Percentiles rank a stretch among this genome's conserved stretches.
These are phyloP conservation scores for Phytophthora hibernalis DNA, from an alignment of 352 stramenopile genomes.

Conservation along the genomic window DNA sequence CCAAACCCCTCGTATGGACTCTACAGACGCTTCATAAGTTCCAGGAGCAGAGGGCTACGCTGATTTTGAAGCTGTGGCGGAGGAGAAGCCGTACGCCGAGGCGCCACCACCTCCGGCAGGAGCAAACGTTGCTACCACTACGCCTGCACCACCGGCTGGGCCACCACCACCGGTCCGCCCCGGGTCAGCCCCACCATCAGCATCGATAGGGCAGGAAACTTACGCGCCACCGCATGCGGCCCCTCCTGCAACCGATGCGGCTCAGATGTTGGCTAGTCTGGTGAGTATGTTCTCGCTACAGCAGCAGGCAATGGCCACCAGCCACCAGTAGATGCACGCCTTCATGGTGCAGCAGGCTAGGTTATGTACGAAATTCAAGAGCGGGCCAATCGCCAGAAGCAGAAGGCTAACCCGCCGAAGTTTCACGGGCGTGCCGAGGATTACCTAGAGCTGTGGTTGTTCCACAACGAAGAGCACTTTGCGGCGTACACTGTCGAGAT, in stretches of 20 bases:
- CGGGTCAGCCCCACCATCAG: too few species aligned
- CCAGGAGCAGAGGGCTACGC: not conserved
- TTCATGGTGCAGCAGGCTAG: conserved; percentile 15
- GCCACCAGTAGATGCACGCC: conserved; percentile 8
- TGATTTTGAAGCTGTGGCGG: not conserved
- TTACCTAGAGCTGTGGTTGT: conserved; percentile 17
- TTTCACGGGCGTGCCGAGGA: conserved; percentile 6
- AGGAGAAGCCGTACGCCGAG: not conserved
- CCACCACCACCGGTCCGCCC: too few species aligned
- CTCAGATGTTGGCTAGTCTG: not conserved
- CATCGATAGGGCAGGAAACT: too few species aligned
- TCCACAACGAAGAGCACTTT: conserved; percentile 16
- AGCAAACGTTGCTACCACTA: not conserved
- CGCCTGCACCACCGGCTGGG: not conserved
- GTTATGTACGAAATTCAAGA: conserved; percentile 23
- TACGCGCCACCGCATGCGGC: too few species aligned
- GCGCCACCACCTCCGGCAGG: not conserved
- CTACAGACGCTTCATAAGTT: not conserved
- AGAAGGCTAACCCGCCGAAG: conserved; percentile 8
- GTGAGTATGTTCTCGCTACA: conserved; percentile 1
- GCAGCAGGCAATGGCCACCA: conserved; percentile 10
- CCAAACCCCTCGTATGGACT: conserved; percentile 1
- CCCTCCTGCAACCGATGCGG: not conserved
- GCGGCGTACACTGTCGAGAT: not conserved
- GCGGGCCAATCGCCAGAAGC: conserved; percentile 5